These are phyloP conservation scores for Luzula sylvatica DNA, from an alignment of 176 grass and related monocot genomes.

Conservation along the genomic window DNA sequence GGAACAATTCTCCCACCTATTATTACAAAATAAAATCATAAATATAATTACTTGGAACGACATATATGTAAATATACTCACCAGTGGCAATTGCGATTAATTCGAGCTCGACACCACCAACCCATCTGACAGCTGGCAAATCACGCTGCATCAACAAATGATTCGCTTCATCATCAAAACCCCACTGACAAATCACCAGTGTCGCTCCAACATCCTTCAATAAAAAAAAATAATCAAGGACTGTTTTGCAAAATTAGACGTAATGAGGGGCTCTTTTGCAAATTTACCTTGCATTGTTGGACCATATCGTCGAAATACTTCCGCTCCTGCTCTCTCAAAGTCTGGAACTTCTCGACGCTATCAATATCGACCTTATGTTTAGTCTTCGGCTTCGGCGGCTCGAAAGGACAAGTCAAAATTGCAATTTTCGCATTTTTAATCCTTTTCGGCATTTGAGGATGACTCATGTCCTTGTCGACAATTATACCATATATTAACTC, in stretches of 20 bases:
- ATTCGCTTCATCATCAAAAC: constrained; percentile 99
- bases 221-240: not conserved
- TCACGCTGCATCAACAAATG: constrained; percentile 86
- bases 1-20: constrained; percentile 90
- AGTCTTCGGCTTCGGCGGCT: constrained; percentile 96
- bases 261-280: too few species aligned
- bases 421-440: constrained; percentile 93
- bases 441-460: constrained; percentile 97
- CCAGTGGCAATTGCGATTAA: constrained; percentile 98
- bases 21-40: constrained; percentile 3
- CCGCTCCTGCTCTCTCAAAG: constrained; percentile 54
- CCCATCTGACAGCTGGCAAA: constrained; percentile 96
- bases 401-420: constrained; percentile 92
- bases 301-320: constrained; percentile 99
- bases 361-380: constrained; percentile 99
- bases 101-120: constrained; percentile 98
- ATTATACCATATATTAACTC: constrained; percentile 84
- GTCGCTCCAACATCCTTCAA: constrained; percentile 89
- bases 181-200: constrained; percentile 97
- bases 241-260: constrained; percentile 1
- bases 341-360: constrained; percentile 92
- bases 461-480: constrained; percentile 99
- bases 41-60: not conserved
- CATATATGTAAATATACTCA: not conserved
- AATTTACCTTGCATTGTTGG: constrained; percentile 88